Base-by-base conservation (phyloP, 768 basidiomycete genomes). In the Rickenella mellea region DNA sequence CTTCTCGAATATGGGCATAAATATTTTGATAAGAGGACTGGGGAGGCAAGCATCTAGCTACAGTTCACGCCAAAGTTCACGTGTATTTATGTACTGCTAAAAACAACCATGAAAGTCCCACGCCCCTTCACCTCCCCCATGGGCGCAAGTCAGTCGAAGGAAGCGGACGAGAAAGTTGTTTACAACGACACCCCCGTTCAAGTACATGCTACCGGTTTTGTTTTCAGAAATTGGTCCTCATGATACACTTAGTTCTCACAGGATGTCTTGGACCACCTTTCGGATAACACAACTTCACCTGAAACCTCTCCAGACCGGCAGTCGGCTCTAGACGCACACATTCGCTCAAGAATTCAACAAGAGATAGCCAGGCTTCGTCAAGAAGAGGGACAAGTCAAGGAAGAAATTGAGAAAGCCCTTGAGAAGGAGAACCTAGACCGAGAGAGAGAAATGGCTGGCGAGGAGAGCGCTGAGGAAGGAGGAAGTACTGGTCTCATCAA, bases 351-450 rank as follows among this genome's bases (percentile, higher is more conserved):
- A 30, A 91, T 93, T 46, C 70, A 78, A 31, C 67, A 66, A 29
- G 87, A 89, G 58, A 64, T 89, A 14, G 60, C 69, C 22, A 72
- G 71, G 29, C 66, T 92, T 49, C 78, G 74, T 25, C 64, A 69
- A 22, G 78, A 87, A 54, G 88, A 89, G 58, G 76, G 77, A 45
- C 57, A 65, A 27, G 79, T 93, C 9, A 76, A 73, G 31, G 64
- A 68, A 36, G 75, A 88, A 63, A 89, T 93, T 26, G 82, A 86
- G 53, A 65, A 58, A 25, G 86, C 84, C 1, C 67, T 93, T 37
- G 84, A 92, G 67, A 83, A 80, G 65, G 89, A 92, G 66, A 93
- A 92, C 61, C 59, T 92, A 39, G 84, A 90, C 59, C 71, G 73
- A 44, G 88, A 91, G 62, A 70, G 67, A 50, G 58, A 61, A 21